These are phyloP conservation scores for Lachancea meyersii DNA, from an alignment of 805 yeast genomes.

Conservation along the genomic window DNA sequence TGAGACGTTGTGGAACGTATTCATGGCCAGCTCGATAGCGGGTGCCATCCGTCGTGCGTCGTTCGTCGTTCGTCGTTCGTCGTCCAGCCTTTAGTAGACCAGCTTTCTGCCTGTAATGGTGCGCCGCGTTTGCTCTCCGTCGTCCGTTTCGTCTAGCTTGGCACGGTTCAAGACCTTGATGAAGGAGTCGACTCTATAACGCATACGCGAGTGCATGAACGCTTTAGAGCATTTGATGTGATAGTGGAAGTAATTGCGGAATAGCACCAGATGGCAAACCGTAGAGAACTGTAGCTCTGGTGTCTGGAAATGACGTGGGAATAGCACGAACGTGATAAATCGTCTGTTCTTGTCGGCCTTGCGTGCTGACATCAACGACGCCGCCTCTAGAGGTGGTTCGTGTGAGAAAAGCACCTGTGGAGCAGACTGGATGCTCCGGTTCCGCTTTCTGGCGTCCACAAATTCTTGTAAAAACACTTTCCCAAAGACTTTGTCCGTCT, in stretches of 20 bases:
- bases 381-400: slow-evolving; percentile 89
- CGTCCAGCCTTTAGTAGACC: slow-evolving; percentile 18
- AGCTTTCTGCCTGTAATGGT: slow-evolving; percentile 33
- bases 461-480: slow-evolving; percentile 88
- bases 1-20: not conserved
- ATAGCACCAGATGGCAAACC: slow-evolving; percentile 83
- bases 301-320: slow-evolving; percentile 86
- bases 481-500: slow-evolving; percentile 88
- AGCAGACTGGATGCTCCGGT: slow-evolving; percentile 91
- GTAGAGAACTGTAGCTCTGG: slow-evolving; percentile 30
- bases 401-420: slow-evolving; percentile 94
- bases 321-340: slow-evolving; percentile 64
- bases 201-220: slow-evolving; percentile 96
- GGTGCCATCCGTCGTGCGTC: too few species aligned
- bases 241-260: slow-evolving; percentile 96
- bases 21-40: too few species aligned
- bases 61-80: too few species aligned
- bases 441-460: slow-evolving; percentile 90
- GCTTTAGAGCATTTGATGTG: slow-evolving; percentile 98
- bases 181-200: slow-evolving; percentile 89
- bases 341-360: slow-evolving; percentile 38
- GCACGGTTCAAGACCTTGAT: slow-evolving; percentile 95
- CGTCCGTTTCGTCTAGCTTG: slow-evolving; percentile 82
- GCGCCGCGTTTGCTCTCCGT: slow-evolving; percentile 25
- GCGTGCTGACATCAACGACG: slow-evolving; percentile 35